Base-by-base conservation (phyloP, 768 basidiomycete species). In the Hericium rajendrae region DNA sequence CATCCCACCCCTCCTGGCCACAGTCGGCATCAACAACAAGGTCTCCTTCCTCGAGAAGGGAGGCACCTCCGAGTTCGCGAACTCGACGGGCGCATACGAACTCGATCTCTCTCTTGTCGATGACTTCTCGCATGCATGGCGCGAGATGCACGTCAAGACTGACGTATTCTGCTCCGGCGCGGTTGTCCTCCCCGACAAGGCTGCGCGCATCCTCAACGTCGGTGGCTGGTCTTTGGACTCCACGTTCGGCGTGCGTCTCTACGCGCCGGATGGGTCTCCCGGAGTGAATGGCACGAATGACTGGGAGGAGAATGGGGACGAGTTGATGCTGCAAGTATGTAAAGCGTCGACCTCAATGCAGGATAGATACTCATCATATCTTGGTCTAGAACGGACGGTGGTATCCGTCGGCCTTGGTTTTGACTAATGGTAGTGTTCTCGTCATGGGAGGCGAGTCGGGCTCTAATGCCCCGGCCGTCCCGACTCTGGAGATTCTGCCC, bases 151-250 rank as follows among this genome's bases (percentile, higher is more conserved):
- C 59, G 71, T 88, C 62, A 74, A 87, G 70, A 76, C 85, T 10
- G 86, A 91, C 62, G 86, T 91, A 11, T 91, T 91, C 74, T 91
- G 89, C 66, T 82, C 88, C 3, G 89, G 73, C 10, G 80, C 81
- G 48, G 72, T 91, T 48, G 78, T 87, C 38, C 78, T 91, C 38
- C 89, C 89, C 0, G 89, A 91, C 66, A 85, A 83, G 59, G 82
- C 71, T 15, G 89, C 74, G 2, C 79, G 86, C 48, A 77, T 81
- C 58, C 74, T 86, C 66, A 83, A 84, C 58, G 77, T 86, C 49
- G 83, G 84, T 50, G 85, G 85, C 5, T 81, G 88, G 88, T 86
- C 86, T 16, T 70, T 80, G 53, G 72, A 79, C 2, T 88, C 87
- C 20, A 88, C 87, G 10, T 85, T 73, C 53, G 89, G 89, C 41